Conservation (phyloP, 495 filamentous ascomycete genomes). For the Delitschia confertaspora region DNA sequence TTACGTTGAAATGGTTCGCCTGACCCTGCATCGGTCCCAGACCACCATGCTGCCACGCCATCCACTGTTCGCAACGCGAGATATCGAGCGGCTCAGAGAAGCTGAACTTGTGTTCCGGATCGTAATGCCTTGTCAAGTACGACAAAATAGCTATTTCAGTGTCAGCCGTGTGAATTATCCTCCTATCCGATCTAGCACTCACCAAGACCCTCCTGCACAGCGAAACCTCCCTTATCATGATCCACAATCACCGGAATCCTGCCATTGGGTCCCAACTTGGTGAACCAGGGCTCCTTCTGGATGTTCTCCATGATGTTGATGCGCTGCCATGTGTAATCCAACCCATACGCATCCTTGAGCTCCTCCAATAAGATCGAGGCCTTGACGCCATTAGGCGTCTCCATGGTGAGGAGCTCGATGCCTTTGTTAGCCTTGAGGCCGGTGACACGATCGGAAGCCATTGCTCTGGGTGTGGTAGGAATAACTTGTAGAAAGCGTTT, state of each 20-base stretch:
- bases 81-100: slow-evolving; percentile 33
- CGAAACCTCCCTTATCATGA: slow-evolving; percentile 32
- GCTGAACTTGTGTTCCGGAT: slow-evolving; percentile 35
- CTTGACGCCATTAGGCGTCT: slow-evolving; percentile 31
- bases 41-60: slow-evolving; percentile 36
- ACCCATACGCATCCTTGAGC: slow-evolving; percentile 35
- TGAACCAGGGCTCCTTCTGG: slow-evolving; percentile 37
- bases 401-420: slow-evolving; percentile 46
- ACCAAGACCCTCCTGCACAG: slow-evolving; percentile 30
- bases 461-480: slow-evolving; percentile 14
- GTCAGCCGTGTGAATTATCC: too few species aligned
- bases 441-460: slow-evolving; percentile 33
- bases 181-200: neutral
- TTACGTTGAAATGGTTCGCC: slow-evolving; percentile 34
- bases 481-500: slow-evolving; percentile 12
- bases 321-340: slow-evolving; percentile 32
- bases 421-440: slow-evolving; percentile 48
- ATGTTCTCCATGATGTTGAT: slow-evolving; percentile 34
- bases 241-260: slow-evolving; percentile 36
- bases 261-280: slow-evolving; percentile 33
- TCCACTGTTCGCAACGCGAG: slow-evolving; percentile 34
- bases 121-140: slow-evolving; percentile 34
- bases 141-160: slow-evolving; percentile 27
- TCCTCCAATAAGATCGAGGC: slow-evolving; percentile 35
- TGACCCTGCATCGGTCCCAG: slow-evolving; percentile 36